Evolutionary conservation across 169 alveolate genomes (phyloP).

Genomic region (Plasmodium gaboni): DNA sequence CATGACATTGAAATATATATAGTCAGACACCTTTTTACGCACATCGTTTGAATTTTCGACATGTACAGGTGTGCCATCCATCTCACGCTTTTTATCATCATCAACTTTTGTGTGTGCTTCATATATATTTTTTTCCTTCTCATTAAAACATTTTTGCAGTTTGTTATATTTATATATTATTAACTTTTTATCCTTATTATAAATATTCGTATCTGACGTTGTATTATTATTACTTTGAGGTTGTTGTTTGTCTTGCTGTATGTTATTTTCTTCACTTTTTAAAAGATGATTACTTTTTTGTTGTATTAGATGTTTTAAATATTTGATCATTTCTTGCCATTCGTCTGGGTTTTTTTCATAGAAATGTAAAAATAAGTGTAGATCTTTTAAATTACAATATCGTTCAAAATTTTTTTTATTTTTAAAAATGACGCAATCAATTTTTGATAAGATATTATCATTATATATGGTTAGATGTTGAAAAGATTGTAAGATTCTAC

Average conservation of each 20-base stretch:
- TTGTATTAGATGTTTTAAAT: constrained; percentile 6
- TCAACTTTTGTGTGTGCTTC: not conserved
- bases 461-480: constrained; percentile 6
- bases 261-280: not conserved
- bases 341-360: constrained; percentile 30
- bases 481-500: constrained; percentile 27
- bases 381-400: constrained; percentile 11
- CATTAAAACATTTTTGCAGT: constrained; percentile 21
- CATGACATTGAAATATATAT: constrained; percentile 15
- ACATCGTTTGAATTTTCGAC: not conserved
- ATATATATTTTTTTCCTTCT: constrained; percentile 9
- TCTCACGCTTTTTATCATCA: not conserved
- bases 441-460: constrained; percentile 51
- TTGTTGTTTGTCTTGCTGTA: not conserved
- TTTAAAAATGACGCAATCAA: constrained; percentile 34
- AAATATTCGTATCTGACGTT: not conserved
- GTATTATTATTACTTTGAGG: not conserved
- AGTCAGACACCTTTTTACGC: constrained; percentile 8
- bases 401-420: constrained; percentile 47
- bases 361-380: constrained; percentile 34
- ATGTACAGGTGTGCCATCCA: not conserved
- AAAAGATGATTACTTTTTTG: not conserved
- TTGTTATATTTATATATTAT: constrained; percentile 60
- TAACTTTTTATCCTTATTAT: constrained; percentile 8
- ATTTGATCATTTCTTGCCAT: constrained; percentile 48